Evolutionary conservation across 2,329 filamentous ascomycete species (phyloP), one percentile per base, ranked within the genome.

Genomic region (Sphaerulina musiva): DNA sequence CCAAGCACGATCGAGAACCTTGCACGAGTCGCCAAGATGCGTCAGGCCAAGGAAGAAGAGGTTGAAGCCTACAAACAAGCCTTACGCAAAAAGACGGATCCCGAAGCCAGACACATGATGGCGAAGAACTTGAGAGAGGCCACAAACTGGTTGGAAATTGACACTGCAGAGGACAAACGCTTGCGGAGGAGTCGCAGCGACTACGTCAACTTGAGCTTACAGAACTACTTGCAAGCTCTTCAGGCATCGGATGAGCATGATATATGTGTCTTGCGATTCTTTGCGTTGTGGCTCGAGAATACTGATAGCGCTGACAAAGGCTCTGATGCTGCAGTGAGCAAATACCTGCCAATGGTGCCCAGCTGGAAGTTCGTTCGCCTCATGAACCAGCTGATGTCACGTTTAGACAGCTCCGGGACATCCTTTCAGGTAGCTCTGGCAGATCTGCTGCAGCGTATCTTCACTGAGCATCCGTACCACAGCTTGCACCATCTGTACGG

Each of bases 401-500:
- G 93, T 6, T 75, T 98, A 5, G 83, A 95, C 57, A 82, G 87
- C 57, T 80, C 84, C 32, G 72, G 78, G 1, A 80, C 78, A 12
- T 68, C 76, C 0, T 98, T 99, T 66, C 93, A 98, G 65, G 78
- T 76, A 40, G 77, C 92, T 1, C 76, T 99, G 1, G 81, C 83
- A 48, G 76, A 78, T 1, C 74, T 98, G 14, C 84, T 97, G 3
- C 82, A 84, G 65, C 84, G 84, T 7, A 95, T 98, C 52, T 97
- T 92, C 66, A 78, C 81, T 9, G 90, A 98, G 54, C 93, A 99
- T 71, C 95, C 93, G 0, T 95, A 91, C 69, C 95, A 98, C 68
- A 90, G 90, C 46, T 92, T 97, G 84, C 95, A 98, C 68, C 91
- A 97, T 63, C 89, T 98, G 41, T 96, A 92, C 76, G 88, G 91